Conservation (phyloP, 129 eudicot genomes). For the Scalesia atractyloides region DNA sequence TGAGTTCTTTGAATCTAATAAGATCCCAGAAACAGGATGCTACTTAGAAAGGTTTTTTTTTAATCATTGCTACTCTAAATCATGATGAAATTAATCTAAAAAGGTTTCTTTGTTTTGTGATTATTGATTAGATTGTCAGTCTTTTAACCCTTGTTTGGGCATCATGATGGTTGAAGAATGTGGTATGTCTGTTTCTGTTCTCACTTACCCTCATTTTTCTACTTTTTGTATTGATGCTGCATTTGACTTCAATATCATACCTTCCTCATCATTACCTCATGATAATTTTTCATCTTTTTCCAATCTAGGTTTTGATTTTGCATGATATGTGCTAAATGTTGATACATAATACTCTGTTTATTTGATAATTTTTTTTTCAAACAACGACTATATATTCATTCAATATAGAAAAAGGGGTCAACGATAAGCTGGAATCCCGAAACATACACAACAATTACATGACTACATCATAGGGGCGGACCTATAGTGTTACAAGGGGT, state of each 20-base stretch:
- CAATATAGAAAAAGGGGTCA: too few species aligned
- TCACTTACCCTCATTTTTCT: conserved; percentile 3
- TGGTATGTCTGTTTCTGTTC: conserved; percentile 25
- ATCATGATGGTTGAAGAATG: conserved; percentile 31
- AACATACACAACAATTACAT: too few species aligned
- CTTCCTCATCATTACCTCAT: conserved; percentile 42
- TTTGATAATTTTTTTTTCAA: too few species aligned
- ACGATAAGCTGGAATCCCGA: too few species aligned
- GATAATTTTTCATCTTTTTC: conserved; percentile 27
- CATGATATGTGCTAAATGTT: conserved; percentile 8
- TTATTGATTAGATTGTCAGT: conserved; percentile 37
- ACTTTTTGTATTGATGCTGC: conserved; percentile 39
- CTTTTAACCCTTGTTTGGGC: conserved; percentile 27
- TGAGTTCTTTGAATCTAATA: conserved; percentile 20
- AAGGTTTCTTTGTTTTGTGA: conserved; percentile 15
- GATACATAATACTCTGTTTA: neutral
- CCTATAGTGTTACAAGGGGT: too few species aligned
- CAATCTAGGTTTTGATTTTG: conserved; percentile 38
- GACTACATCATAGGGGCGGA: too few species aligned
- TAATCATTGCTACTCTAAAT: conserved; percentile 34
- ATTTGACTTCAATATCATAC: conserved; percentile 31
- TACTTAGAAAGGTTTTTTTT: conserved; percentile 19
- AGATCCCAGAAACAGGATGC: conserved; percentile 19
- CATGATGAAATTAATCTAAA: conserved; percentile 2
- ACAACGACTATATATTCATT: too few species aligned